Conservation (phyloP, 148 eudicot species). For the Cornus controversa region DNA sequence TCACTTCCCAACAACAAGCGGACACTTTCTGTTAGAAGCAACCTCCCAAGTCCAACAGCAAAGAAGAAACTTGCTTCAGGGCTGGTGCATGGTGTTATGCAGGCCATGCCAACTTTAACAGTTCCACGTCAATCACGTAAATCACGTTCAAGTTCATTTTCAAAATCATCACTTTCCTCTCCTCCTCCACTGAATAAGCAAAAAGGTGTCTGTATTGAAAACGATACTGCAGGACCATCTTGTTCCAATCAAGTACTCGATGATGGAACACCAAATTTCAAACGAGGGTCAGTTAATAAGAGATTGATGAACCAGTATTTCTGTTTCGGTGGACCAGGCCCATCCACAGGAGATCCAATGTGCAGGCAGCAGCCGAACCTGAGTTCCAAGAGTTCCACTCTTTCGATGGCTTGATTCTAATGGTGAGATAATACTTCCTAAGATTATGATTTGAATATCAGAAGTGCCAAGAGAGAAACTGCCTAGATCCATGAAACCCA, state of each 20-base stretch:
- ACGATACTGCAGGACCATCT: conserved; percentile 37
- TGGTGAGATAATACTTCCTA: not conserved
- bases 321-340: conserved; percentile 61
- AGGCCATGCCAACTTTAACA: conserved; percentile 40
- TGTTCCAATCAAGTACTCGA: conserved; percentile 24
- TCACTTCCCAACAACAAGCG: conserved; percentile 63
- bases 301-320: conserved; percentile 44
- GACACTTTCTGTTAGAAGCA: conserved; percentile 71
- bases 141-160: conserved; percentile 60
- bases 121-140: conserved; percentile 40
- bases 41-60: conserved; percentile 72
- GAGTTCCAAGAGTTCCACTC: conserved; percentile 22
- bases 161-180: conserved; percentile 59
- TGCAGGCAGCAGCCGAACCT: conserved; percentile 20
- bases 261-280: conserved; percentile 27
- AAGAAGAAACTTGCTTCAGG: conserved; percentile 80
- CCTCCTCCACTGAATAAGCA: conserved; percentile 50
- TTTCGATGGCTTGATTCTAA: conserved; percentile 26
- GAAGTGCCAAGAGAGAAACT: not conserved
- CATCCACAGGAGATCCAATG: conserved; percentile 13
- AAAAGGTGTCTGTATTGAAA: conserved; percentile 36
- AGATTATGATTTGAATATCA: too few species aligned
- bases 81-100: conserved; percentile 48
- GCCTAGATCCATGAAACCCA: not conserved
- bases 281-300: conserved; percentile 33